Evolutionary conservation across 106 monocot species (phyloP), one percentile per base, ranked within the genome.

Genomic region (Platanthera guangdongensis): DNA sequence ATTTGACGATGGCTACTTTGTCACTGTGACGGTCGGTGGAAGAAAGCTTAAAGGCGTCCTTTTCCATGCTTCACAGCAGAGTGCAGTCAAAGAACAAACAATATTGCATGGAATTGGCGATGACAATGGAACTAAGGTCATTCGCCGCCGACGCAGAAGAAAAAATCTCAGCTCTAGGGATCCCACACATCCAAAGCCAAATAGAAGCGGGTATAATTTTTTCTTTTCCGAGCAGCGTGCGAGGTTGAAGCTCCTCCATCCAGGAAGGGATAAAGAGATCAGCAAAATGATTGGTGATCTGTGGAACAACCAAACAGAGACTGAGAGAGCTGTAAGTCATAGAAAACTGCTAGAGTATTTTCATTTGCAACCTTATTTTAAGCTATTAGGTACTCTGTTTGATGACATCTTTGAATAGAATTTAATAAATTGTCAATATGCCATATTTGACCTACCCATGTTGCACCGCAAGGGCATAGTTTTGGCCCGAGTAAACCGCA

Each of bases 151-250:
- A 6, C 82, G 87, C 0, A 78, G 87, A 46, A 88, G 84, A 55
- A 93, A 78, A 81, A 99, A 88, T 80, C 75, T 88, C 21, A 92
- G 91, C 55, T 90, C 76, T 46, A 72, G 78, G 73, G 94, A 99
- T 52, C 99, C 99, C 6, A 81, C 84, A 8, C 94, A 90, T 80
- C 99, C 99, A 18, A 99, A 94, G 81, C 94, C 99, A 39, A 94
- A 88, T 15, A 71, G 91, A 77, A 99, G 99, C 48, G 99, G 99
- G n/a, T 99, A 99, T 71, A 99, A 99, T 78, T 99, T 99, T 77
- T 99, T 99, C 76, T 99, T 99, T 72, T 83, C 89, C 5, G 99
- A 99, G 82, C 91, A 99, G 80, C 99, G 94, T 77, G 91, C 88
- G 1, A 78, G 78, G 79, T 77, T 99, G 65, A 99, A 90, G 47